Conservation (phyloP, 495 filamentous ascomycete genomes). For the Aspergillus asperescens region DNA sequence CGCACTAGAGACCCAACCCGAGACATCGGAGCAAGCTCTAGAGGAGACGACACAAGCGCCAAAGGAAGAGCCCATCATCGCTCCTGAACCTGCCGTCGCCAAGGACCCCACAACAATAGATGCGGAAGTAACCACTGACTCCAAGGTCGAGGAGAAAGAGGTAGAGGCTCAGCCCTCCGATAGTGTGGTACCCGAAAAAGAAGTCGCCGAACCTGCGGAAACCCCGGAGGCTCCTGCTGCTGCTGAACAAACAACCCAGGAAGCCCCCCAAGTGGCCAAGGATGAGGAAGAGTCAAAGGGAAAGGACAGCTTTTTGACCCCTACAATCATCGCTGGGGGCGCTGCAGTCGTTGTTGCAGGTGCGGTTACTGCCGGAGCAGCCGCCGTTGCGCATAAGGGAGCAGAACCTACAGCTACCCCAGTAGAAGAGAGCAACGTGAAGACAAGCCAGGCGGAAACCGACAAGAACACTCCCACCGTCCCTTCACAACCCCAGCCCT, state of each 20-base stretch:
- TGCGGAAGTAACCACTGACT: constrained; percentile 1
- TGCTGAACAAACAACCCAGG: constrained; percentile 16
- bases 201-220: neutral
- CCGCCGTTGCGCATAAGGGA: constrained; percentile 19
- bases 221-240: constrained; percentile 1
- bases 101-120: neutral
- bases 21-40: constrained; percentile 7
- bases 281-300: constrained; percentile 7
- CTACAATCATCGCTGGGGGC: constrained; percentile 26
- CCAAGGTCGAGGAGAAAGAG: neutral
- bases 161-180: constrained; percentile 1
- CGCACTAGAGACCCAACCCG: neutral
- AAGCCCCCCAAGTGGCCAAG: constrained; percentile 15
- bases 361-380: constrained; percentile 18
- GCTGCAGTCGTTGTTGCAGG: constrained; percentile 26
- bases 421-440: constrained; percentile 9
- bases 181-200: neutral
- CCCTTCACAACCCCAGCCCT: constrained; percentile 17
- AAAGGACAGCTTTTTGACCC: constrained; percentile 20
- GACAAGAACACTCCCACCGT: constrained; percentile 14
- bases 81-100: constrained; percentile 2
- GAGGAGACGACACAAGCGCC: neutral
- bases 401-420: constrained; percentile 10
- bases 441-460: constrained; percentile 17
- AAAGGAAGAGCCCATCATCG: constrained; percentile 11